Percentiles rank a stretch among this genome's conserved stretches.
phyloP scores from a whole-genome alignment of 495 filamentous ascomycete genomes.

The Pseudomonodictys pantanalensis region DNA sequence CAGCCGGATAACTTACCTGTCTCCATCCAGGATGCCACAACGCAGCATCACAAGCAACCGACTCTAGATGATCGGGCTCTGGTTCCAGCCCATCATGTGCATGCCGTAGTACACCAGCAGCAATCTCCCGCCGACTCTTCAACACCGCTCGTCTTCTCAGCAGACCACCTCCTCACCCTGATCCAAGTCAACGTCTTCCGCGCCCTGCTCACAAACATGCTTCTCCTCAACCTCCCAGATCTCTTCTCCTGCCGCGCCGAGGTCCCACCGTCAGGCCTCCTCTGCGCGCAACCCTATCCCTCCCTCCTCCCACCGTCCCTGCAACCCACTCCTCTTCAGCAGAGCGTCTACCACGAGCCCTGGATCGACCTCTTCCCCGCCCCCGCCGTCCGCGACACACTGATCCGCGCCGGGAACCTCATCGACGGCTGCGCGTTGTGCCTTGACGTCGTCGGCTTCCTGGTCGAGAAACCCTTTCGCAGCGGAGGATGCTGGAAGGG shows the following conservation, averaged over 20 bases:
- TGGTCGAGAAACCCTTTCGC: background rate
- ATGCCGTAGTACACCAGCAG: too few relatives aligned
- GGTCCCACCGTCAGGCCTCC: conserved; percentile 34
- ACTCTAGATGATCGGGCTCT: too few relatives aligned
- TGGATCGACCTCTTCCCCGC: conserved; percentile 10
- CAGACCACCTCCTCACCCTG: conserved; percentile 32
- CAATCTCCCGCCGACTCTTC: background rate
- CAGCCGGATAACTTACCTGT: too few relatives aligned
- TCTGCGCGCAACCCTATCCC: background rate
- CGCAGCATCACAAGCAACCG: too few relatives aligned
- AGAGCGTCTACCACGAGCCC: background rate
- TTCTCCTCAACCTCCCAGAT: conserved; percentile 34
- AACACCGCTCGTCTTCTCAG: conserved; percentile 36
- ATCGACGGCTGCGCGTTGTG: background rate
- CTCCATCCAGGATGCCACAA: too few relatives aligned
- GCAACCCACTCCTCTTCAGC: background rate
- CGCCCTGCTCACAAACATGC: conserved; percentile 40
- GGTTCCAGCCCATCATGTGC: too few relatives aligned
- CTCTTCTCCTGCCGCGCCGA: conserved; percentile 22
- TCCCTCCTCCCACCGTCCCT: conserved; percentile 5
- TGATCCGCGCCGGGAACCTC: background rate
- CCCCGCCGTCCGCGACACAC: background rate
- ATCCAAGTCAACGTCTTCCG: conserved; percentile 42
- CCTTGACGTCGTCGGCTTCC: background rate
- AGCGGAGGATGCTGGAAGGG: too few relatives aligned